phyloP scores from a whole-genome alignment of 306 rosid species.

The Nissolia schottii region DNA sequence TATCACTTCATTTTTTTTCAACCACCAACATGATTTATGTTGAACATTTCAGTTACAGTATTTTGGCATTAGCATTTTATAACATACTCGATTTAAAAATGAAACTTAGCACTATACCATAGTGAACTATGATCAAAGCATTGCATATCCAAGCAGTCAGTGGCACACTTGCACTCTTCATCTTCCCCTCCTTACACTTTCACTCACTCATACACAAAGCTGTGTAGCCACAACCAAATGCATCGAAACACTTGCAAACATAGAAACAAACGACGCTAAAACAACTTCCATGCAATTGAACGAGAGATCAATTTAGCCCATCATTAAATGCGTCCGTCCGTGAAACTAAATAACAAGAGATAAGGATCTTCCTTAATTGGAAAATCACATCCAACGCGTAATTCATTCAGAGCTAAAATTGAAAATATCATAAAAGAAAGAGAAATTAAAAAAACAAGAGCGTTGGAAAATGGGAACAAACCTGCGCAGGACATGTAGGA shows the following conservation, averaged over 20 bases:
- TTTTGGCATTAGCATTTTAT: no score
- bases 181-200: no score
- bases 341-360: neutral
- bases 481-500: slow-evolving; percentile 94
- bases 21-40: no score
- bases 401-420: no score
- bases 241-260: neutral
- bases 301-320: neutral
- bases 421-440: neutral
- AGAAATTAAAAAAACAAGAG: neutral
- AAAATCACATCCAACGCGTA: neutral
- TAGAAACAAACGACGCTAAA: neutral
- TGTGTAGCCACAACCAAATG: neutral
- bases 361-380: neutral
- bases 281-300: neutral
- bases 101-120: no score
- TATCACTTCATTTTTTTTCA: no score
- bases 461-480: neutral
- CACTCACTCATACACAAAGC: no score
- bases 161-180: no score
- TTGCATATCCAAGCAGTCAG: no score
- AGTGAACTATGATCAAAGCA: no score
- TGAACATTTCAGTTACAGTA: no score
- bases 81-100: no score
- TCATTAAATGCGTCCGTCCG: neutral